A percentile compares a stretch with the other conserved stretches of the same genome.
phyloP scores from a whole-genome alignment of 768 basidiomycete genomes.

The Gelatoporia subvermispora region DNA sequence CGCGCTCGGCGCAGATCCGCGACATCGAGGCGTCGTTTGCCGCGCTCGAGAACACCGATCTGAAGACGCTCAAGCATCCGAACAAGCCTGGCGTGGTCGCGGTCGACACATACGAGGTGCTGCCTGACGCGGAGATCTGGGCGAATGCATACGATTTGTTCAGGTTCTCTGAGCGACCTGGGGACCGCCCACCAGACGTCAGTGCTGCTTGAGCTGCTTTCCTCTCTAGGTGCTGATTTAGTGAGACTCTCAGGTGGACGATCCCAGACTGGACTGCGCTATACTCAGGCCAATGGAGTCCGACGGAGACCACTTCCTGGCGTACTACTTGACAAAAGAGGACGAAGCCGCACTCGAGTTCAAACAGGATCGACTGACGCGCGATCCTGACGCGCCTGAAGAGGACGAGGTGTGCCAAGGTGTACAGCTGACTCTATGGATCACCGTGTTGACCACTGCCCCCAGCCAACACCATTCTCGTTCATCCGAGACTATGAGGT shows the following conservation, averaged over 20 bases:
- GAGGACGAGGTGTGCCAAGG: constrained; percentile 46
- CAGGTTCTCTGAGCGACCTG: constrained; percentile 80
- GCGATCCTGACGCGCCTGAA: constrained; percentile 40
- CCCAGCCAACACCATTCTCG: constrained; percentile 65
- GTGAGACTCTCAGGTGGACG: constrained; percentile 49
- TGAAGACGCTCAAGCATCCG: constrained; percentile 64
- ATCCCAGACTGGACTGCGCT: constrained; percentile 80
- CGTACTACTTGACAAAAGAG: constrained; percentile 76
- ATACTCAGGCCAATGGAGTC: constrained; percentile 85
- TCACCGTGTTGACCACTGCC: background rate
- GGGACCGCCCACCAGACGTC: constrained; percentile 70
- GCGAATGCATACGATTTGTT: constrained; percentile 87
- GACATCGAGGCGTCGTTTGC: constrained; percentile 77
- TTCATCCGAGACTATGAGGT: constrained; percentile 85
- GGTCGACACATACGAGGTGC: constrained; percentile 74
- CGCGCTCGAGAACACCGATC: constrained; percentile 58
- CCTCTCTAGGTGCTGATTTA: background rate
- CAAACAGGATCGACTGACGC: constrained; percentile 52
- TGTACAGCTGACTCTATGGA: background rate
- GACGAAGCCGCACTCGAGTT: constrained; percentile 66
- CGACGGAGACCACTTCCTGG: constrained; percentile 83
- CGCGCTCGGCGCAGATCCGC: constrained; percentile 65
- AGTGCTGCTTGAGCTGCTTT: constrained; percentile 13
- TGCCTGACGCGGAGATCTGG: constrained; percentile 86
- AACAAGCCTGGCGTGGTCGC: constrained; percentile 73